Base-by-base conservation (phyloP, 345 rosid genomes). In the Linum tenue region DNA sequence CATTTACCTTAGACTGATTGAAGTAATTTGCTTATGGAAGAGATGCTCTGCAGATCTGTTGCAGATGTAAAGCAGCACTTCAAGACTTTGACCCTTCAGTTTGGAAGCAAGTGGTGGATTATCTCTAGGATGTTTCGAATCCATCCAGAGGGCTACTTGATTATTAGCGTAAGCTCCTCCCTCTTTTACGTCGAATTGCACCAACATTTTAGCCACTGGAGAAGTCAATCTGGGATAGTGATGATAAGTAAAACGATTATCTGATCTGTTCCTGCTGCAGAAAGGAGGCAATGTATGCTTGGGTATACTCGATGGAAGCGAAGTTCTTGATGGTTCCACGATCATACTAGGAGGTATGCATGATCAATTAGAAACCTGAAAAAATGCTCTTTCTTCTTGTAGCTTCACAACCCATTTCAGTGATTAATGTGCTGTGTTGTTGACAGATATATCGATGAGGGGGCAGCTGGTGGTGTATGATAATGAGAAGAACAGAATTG, bases 51-150 rank as follows among this genome's bases (percentile, higher is more conserved):
- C 87, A 92, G 98, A 65, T 80, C 90, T 7, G 59, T 87, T 14
- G 36, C 39, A 40, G 97, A 86, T 48, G 83, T 86, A 22, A 86
- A 77, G 77, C 81, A 67, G 72, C 66, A 75, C 75, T 92, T 90
- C 74, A 90, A 89, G 78, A 82, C 96, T 41, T 70, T 92, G 77
- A 87, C 91, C 59, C 79, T 92, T 67, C 92, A 90, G 58, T 80
- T 88, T 51, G 90, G 87, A 70, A 88, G 87, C 82, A 88, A 86
- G 77, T 92, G 98, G 98, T 79, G 87, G 91, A 79, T 92, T 36
- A 77, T 81, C 62, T 82, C 90, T 59, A 80, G 71, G 58, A 90
- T 79, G 77, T 78, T 86, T 67, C 71, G 42, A 48, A 80, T 92
- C 71, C 86, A 86, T 60, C 96, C 96, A 1, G 89, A 92, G 72